phyloP scores from a whole-genome alignment of 495 filamentous ascomycete genomes.

The Hyaloscypha finlandica region DNA sequence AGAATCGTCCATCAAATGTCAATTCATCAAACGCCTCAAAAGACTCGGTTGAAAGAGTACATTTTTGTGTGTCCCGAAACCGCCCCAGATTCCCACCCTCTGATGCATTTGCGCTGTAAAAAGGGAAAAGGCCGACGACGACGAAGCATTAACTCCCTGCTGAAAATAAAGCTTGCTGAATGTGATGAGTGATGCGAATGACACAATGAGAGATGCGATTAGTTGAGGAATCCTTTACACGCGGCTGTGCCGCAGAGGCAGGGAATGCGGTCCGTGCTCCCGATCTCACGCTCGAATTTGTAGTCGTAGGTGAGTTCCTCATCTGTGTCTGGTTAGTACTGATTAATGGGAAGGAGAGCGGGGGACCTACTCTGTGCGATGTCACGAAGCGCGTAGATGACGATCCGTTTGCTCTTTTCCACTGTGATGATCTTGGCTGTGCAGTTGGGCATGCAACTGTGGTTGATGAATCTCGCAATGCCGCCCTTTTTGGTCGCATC shows the following conservation, averaged over 20 bases:
- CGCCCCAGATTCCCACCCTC: constrained; percentile 14
- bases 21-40: constrained; percentile 24
- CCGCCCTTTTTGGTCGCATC: constrained; percentile 98
- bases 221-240: constrained; percentile 99
- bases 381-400: constrained; percentile 95
- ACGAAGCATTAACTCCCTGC: constrained; percentile 10
- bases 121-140: constrained; percentile 3
- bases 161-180: constrained; percentile 15
- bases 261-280: constrained; percentile 91
- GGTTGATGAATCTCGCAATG: constrained; percentile 98
- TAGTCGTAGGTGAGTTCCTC: constrained; percentile 99
- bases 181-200: not conserved
- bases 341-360: not conserved
- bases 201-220: constrained; percentile 35
- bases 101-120: constrained; percentile 27
- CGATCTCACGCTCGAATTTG: constrained; percentile 98
- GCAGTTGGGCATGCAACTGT: constrained; percentile 97
- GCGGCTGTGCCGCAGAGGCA: constrained; percentile 94
- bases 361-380: constrained; percentile 83
- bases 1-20: not conserved
- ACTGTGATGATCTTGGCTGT: constrained; percentile 99
- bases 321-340: constrained; percentile 63
- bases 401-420: constrained; percentile 97
- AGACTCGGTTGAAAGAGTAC: constrained; percentile 36
- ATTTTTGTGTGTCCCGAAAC: constrained; percentile 24